Evolutionary conservation across 2,329 filamentous ascomycete species (phyloP), one percentile per base, ranked within the genome.

Genomic region (Diaporthe helianthi): DNA sequence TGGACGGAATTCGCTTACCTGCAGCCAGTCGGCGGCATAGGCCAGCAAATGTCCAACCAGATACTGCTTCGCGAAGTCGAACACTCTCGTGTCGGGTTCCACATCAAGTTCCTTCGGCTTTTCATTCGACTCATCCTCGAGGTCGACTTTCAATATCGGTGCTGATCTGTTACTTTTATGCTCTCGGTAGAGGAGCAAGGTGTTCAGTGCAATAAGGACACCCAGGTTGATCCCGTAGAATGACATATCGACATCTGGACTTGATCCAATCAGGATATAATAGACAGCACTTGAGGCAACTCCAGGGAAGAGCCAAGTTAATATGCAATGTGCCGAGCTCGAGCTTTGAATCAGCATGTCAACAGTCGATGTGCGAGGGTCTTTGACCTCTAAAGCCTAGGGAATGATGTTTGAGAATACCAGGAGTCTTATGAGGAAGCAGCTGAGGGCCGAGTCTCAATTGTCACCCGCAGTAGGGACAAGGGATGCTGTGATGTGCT

Each of bases 21-120:
- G 78, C 22, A 79, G 64, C 78, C 78, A 79, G 58, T 79, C 78
- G 13, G 76, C 77, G 1, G 76, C 78, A 9, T 78, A 76, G 0
- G 78, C 77, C 6, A 79, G 69, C 36, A 60, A 44, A 19, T 60
- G 36, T 13, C 54, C 54, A 44, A 17, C 17, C 15, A 60, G 36
- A 44, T 60, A 60, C 36, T 60, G 54, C 29, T 44, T 60, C 38
- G 19, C 36, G 17, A 60, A 60, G n/a, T 60, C 54, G n/a, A 36
- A 5, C 3, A 60, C 54, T n/a, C 10, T 79, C 79, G 54, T 60
- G 54, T 44, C 54, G 8, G 24, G 7, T 29, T 44, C 54, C 54
- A 8, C 15, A 4, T 15, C 36, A 38, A 44, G 26, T 2, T 60
- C n/a, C 17, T 60, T 60, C 4, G n/a, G 3, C 10, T 60, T 22